Evolutionary conservation across 2,329 filamentous ascomycete species (phyloP), one percentile per base, ranked within the genome.

Genomic region (Fusarium pseudocircinatum): DNA sequence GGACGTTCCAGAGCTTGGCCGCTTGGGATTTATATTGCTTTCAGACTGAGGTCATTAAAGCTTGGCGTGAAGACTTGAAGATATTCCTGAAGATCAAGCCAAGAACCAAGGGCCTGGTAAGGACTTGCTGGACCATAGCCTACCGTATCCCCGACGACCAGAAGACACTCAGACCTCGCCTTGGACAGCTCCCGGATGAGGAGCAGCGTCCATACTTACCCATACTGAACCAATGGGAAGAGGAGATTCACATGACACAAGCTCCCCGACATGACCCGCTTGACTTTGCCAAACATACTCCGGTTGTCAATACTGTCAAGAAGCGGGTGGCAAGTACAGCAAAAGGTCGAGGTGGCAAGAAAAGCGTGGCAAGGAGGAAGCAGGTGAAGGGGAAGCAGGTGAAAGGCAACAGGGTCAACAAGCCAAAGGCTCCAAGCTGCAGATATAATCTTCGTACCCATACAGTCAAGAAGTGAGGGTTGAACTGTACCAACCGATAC

Each of bases 1-100:
- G 67, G 68, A 52, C 54, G 1, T 71, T 61, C 22, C 34, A 34
- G 22, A 71, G 68, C 26, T 7, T 71, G 14, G 67, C 68, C 2
- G 54, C 67, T 22, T 57, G 49, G 49, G 68, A 70, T 20, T 14
- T 71, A 1, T 53, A 39, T 16, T n/a, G 32, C 18, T n/a, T n/a
- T n/a, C n/a, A n/a, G n/a, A n/a, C n/a, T n/a, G n/a, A n/a, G n/a
- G n/a, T n/a, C n/a, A n/a, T n/a, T n/a, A n/a, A n/a, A n/a, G n/a
- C n/a, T n/a, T n/a, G n/a, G n/a, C n/a, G n/a, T n/a, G n/a, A n/a
- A n/a, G n/a, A n/a, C n/a, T n/a, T n/a, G n/a, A n/a, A n/a, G n/a
- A n/a, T n/a, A n/a, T n/a, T n/a, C n/a, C n/a, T n/a, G n/a, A n/a
- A n/a, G n/a, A n/a, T n/a, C 8, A 53, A 8, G 50, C 50, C 50